These are phyloP conservation scores for Prunus mume DNA, from an alignment of 306 rosid species.

Conservation along the genomic window DNA sequence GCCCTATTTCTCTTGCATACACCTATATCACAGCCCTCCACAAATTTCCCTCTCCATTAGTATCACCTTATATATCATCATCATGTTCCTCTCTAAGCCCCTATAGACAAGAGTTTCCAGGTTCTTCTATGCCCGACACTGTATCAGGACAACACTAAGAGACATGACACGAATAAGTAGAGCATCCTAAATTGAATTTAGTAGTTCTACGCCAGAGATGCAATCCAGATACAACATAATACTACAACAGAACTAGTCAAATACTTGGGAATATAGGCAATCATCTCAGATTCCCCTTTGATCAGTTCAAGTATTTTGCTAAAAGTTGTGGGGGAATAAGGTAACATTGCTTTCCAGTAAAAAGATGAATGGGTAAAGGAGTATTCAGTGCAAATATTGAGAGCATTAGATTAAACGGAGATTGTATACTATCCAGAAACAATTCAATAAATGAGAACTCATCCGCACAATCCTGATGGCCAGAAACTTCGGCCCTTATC, in stretches of 20 bases:
- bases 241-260: neutral
- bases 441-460: slow-evolving; percentile 52
- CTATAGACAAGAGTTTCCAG: neutral
- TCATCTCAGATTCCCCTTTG: neutral
- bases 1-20: neutral
- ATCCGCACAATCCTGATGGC: slow-evolving; percentile 51
- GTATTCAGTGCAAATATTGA: slow-evolving; percentile 11
- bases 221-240: neutral
- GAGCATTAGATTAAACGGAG: slow-evolving; percentile 33
- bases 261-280: no score
- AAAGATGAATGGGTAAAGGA: neutral
- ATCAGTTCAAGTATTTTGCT: no score
- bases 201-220: neutral
- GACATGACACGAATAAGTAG: neutral
- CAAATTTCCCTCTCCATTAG: no score
- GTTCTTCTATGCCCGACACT: neutral
- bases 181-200: neutral
- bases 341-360: neutral
- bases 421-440: slow-evolving; percentile 41
- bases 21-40: neutral
- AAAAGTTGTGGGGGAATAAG: no score
- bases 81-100: neutral
- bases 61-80: no score
- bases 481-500: slow-evolving; percentile 44
- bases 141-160: neutral